phyloP scores from a whole-genome alignment of 345 rosid species.

The Eucalyptus sp. region DNA sequence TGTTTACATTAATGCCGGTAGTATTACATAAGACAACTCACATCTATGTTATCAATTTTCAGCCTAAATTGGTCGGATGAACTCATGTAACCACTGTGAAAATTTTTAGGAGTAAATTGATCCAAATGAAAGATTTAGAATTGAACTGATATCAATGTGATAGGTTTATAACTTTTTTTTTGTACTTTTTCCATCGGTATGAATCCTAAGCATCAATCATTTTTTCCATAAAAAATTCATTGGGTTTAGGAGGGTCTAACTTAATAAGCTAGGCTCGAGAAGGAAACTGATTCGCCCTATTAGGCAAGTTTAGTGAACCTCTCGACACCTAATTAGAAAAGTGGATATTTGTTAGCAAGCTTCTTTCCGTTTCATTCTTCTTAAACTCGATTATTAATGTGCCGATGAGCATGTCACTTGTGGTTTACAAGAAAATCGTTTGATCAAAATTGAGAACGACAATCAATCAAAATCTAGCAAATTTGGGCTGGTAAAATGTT shows the following conservation, averaged over 20 bases:
- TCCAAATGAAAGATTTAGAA: too few species aligned
- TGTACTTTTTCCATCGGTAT: rapidly evolving
- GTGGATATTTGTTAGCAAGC: not conserved
- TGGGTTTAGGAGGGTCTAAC: not conserved
- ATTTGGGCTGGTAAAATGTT: not conserved
- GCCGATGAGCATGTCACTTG: not conserved
- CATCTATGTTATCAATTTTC: not conserved
- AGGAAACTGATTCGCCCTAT: not conserved
- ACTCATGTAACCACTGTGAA: not conserved
- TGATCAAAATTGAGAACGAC: not conserved
- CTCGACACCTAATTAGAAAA: not conserved
- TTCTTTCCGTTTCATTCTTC: not conserved
- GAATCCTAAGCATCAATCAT: not conserved
- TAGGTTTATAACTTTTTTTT: too few species aligned
- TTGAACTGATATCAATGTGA: too few species aligned
- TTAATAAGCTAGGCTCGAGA: not conserved
- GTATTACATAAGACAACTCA: not conserved
- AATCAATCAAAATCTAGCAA: not conserved
- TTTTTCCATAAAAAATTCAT: not conserved
- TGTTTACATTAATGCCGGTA: not conserved
- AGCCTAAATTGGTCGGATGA: not conserved
- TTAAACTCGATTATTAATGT: not conserved
- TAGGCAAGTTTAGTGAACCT: not conserved
- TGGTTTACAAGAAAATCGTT: not conserved
- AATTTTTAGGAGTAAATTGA: too few species aligned